Evolutionary conservation across 1,139 yeast genomes (phyloP).

Genomic region (Yamadazyma siamensis): DNA sequence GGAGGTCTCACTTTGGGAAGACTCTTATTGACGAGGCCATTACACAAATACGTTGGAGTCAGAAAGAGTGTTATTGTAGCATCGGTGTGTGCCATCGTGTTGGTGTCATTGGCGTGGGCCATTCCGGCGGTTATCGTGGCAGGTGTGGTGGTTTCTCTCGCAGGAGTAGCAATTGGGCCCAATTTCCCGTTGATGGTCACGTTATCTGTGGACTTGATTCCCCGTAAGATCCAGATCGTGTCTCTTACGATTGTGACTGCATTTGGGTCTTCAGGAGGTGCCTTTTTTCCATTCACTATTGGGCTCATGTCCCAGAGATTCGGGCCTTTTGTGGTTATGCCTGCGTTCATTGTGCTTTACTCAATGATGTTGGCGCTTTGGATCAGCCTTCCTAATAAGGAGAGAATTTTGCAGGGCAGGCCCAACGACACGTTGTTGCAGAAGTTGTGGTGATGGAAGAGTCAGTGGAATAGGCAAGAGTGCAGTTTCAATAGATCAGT

Average conservation of each 20-base stretch:
- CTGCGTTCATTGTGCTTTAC: slow-evolving; percentile 43
- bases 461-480: background rate
- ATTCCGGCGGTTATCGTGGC: slow-evolving; percentile 38
- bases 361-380: slow-evolving; percentile 37
- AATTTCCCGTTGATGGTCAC: slow-evolving; percentile 54
- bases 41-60: slow-evolving; percentile 45
- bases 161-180: slow-evolving; percentile 54
- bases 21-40: slow-evolving; percentile 39
- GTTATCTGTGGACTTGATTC: slow-evolving; percentile 42
- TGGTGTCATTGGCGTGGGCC: slow-evolving; percentile 46
- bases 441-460: slow-evolving; percentile 17
- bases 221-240: slow-evolving; percentile 52
- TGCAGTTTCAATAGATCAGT: background rate
- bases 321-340: slow-evolving; percentile 57
- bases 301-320: slow-evolving; percentile 50
- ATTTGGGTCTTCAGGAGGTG: slow-evolving; percentile 61
- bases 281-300: slow-evolving; percentile 53
- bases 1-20: slow-evolving; percentile 66
- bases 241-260: slow-evolving; percentile 55
- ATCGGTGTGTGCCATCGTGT: slow-evolving; percentile 28
- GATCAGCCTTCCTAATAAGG: slow-evolving; percentile 44
- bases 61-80: slow-evolving; percentile 43
- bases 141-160: slow-evolving; percentile 43
- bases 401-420: slow-evolving; percentile 14
- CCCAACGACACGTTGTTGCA: slow-evolving; percentile 16